Percentiles rank a stretch among this genome's conserved stretches.
Evolutionary conservation across 306 rosid species (phyloP).

Genomic region (Prunus campanulata): DNA sequence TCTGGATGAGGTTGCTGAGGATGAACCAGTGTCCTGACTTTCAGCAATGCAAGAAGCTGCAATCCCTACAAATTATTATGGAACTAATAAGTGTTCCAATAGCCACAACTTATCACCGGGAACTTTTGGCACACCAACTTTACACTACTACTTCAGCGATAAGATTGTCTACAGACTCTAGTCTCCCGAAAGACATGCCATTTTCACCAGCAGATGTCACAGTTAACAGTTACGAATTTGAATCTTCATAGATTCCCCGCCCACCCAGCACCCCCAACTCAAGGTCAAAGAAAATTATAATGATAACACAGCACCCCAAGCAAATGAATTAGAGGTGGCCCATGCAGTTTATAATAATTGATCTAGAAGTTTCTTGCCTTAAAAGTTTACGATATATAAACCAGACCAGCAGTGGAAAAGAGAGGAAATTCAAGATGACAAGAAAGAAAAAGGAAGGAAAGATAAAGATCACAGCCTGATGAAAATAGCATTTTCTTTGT

Average conservation of each 20-base stretch:
- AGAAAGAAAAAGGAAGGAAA: background rate
- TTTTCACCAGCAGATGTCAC: slow-evolving; percentile 8
- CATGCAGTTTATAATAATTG: background rate
- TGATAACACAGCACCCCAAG: background rate
- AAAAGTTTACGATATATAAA: background rate
- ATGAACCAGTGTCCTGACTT: slow-evolving; percentile 57
- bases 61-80: slow-evolving; percentile 25
- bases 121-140: background rate
- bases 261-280: background rate
- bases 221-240: background rate
- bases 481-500: background rate
- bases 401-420: background rate
- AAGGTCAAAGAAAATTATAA: background rate
- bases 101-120: slow-evolving; percentile 1
- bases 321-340: background rate
- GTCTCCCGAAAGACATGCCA: background rate
- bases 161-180: background rate
- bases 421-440: background rate
- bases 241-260: background rate
- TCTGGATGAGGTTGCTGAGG: slow-evolving; percentile 43
- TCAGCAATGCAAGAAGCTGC: slow-evolving; percentile 57
- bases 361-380: background rate
- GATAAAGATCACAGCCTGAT: background rate
- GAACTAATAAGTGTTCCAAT: slow-evolving; percentile 14
- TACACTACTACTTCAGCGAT: background rate